Conservation (phyloP, 2,329 filamentous ascomycete species). For the Fusarium anthophilum region DNA sequence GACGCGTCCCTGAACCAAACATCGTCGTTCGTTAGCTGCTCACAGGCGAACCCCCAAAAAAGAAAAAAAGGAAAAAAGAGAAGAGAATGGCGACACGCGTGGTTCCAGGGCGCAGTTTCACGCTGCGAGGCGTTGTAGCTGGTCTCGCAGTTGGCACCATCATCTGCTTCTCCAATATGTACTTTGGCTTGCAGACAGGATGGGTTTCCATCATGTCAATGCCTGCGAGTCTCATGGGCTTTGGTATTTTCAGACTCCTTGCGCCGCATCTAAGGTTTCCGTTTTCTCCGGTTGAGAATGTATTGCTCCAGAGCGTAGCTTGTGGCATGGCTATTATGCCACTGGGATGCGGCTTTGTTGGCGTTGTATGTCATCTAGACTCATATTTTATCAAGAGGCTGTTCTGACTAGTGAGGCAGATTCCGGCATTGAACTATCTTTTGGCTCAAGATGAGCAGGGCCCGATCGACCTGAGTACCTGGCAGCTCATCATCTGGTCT, state of each 20-base stretch:
- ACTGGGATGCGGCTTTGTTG: slow-evolving; percentile 92
- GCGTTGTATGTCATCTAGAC: slow-evolving; percentile 65
- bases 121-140: slow-evolving; percentile 79
- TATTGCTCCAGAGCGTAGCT: slow-evolving; percentile 94
- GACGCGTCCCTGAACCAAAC: not conserved
- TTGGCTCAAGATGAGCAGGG: slow-evolving; percentile 81
- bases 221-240: slow-evolving; percentile 93
- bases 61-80: not conserved
- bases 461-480: slow-evolving; percentile 74
- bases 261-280: slow-evolving; percentile 77
- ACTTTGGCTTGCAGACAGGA: slow-evolving; percentile 93
- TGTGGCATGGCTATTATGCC: slow-evolving; percentile 98
- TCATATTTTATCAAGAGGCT: not conserved
- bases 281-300: slow-evolving; percentile 95
- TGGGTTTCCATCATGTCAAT: slow-evolving; percentile 89
- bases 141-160: slow-evolving; percentile 87
- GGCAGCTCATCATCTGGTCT: slow-evolving; percentile 88
- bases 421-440: slow-evolving; percentile 91
- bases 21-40: slow-evolving; percentile 4
- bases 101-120: slow-evolving; percentile 76
- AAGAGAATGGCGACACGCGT: slow-evolving; percentile 35
- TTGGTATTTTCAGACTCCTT: slow-evolving; percentile 88
- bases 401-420: slow-evolving; percentile 49
- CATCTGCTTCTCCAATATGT: slow-evolving; percentile 97
- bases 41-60: not conserved